phyloP scores from a whole-genome alignment of 371 early-diverging fungal species.

The Mortierella sp. region DNA sequence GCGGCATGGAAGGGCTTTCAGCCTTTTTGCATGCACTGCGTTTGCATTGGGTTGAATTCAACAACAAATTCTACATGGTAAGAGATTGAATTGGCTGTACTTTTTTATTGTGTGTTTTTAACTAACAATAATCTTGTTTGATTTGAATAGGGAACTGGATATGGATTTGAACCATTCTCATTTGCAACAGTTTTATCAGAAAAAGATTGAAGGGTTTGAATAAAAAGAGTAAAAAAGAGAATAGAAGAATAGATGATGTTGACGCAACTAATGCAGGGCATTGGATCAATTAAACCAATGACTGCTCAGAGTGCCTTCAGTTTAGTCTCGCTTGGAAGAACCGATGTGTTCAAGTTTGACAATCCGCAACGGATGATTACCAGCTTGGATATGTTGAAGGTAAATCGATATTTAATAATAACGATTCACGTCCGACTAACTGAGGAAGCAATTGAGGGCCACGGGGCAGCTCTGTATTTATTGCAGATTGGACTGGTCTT shows the following conservation, averaged over 20 bases:
- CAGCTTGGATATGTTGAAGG: conserved; percentile 58
- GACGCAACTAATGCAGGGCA: conserved; percentile 56
- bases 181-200: conserved; percentile 58
- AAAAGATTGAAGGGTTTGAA: conserved; percentile 11
- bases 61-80: conserved; percentile 95
- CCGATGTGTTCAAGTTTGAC: conserved; percentile 41
- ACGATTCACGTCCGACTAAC: conserved; percentile 59
- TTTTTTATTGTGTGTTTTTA: not conserved
- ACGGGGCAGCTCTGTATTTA: conserved; percentile 6
- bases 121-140: not conserved
- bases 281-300: conserved; percentile 33
- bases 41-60: conserved; percentile 99
- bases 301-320: conserved; percentile 57
- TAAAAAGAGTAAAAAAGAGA: not conserved
- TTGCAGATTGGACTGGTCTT: not conserved
- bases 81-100: not conserved
- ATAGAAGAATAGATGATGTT: conserved; percentile 21
- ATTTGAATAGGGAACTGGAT: conserved; percentile 74
- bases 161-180: conserved; percentile 87
- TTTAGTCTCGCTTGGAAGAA: conserved; percentile 57
- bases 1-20: conserved; percentile 98
- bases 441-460: conserved; percentile 24
- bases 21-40: conserved; percentile 99
- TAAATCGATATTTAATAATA: conserved; percentile 52
- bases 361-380: conserved; percentile 58